Percentiles rank a stretch among this genome's conserved stretches.
Evolutionary conservation across 163 green algal species (phyloP).

Genomic region (Volvox carteri): DNA sequence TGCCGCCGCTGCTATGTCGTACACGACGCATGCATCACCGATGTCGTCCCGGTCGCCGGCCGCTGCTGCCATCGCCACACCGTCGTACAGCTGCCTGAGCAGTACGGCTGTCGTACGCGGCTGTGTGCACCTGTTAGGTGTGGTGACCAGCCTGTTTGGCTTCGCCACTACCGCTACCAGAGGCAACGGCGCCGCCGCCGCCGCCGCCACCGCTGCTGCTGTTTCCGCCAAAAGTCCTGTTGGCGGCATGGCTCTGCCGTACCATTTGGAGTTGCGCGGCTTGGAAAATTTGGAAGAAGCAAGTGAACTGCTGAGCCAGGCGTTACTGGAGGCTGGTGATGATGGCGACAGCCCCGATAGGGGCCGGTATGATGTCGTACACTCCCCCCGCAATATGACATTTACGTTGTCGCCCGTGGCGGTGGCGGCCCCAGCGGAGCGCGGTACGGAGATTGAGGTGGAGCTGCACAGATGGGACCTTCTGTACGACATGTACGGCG

Average conservation of each 20-base stretch:
- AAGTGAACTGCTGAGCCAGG: not conserved
- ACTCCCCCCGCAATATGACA: not conserved
- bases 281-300: not conserved
- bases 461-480: conserved; percentile 3
- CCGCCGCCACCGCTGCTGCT: too few species aligned
- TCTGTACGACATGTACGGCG: too few species aligned
- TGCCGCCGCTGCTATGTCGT: not conserved
- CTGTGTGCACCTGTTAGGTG: conserved; percentile 42
- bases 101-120: not conserved
- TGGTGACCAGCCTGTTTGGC: conserved; percentile 8
- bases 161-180: not conserved
- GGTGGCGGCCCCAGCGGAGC: not conserved
- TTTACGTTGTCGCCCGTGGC: conserved; percentile 21
- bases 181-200: not conserved
- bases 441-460: not conserved
- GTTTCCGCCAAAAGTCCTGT: too few species aligned
- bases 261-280: not conserved
- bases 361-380: too few species aligned
- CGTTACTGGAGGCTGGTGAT: not conserved
- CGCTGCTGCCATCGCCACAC: not conserved
- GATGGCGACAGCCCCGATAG: not conserved
- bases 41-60: not conserved
- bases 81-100: not conserved
- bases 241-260: not conserved
- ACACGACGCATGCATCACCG: not conserved